A percentile compares a stretch with the other conserved stretches of the same genome.
These are phyloP conservation scores for Mangifera indica DNA, from an alignment of 345 rosid genomes.

Conservation along the genomic window DNA sequence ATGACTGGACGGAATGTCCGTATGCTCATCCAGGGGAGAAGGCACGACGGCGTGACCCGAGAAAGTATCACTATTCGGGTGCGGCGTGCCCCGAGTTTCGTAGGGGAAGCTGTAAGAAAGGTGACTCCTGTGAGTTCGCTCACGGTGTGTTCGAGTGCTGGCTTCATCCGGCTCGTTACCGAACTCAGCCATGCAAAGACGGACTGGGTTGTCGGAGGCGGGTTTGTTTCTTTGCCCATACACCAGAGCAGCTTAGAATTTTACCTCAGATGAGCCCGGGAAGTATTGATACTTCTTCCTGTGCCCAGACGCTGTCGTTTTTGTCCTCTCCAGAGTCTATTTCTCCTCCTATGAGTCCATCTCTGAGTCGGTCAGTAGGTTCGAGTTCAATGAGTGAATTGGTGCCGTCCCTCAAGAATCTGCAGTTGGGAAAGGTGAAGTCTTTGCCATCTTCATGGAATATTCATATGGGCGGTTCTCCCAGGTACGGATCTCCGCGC, in stretches of 20 bases:
- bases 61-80: slow-evolving; percentile 74
- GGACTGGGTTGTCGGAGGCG: slow-evolving; percentile 63
- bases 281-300: slow-evolving; percentile 34
- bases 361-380: slow-evolving; percentile 58
- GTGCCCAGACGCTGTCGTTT: slow-evolving; percentile 39
- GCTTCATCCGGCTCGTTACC: slow-evolving; percentile 88
- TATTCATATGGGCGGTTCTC: slow-evolving; percentile 30
- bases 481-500: slow-evolving; percentile 54
- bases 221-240: slow-evolving; percentile 92
- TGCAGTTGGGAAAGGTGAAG: slow-evolving; percentile 64
- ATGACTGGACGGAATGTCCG: slow-evolving; percentile 98
- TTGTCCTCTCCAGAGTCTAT: slow-evolving; percentile 49
- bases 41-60: slow-evolving; percentile 84
- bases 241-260: slow-evolving; percentile 75
- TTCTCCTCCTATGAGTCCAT: slow-evolving; percentile 69
- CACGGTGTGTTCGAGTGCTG: slow-evolving; percentile 98
- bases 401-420: slow-evolving; percentile 53
- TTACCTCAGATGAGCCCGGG: slow-evolving; percentile 54
- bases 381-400: slow-evolving; percentile 49
- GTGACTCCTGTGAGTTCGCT: slow-evolving; percentile 81
- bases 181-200: slow-evolving; percentile 94
- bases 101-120: slow-evolving; percentile 69
- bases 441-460: slow-evolving; percentile 50
- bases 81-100: slow-evolving; percentile 81
- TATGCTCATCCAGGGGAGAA: slow-evolving; percentile 97